Base-by-base conservation (phyloP, 768 basidiomycete genomes). In the Pisolithus orientalis region DNA sequence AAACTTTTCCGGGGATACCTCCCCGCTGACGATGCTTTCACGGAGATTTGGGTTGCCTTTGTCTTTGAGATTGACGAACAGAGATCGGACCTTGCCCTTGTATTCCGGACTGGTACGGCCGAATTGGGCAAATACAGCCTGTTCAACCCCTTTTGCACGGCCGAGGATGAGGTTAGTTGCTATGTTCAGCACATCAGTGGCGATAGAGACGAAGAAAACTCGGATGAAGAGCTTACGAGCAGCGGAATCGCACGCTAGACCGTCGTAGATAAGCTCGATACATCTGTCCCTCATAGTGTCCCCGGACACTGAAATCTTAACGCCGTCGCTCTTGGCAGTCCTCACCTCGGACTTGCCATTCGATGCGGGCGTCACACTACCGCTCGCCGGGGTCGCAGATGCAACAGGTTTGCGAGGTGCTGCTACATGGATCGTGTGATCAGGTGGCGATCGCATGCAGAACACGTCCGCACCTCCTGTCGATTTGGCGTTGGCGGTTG, bases 21-120 rank as follows among this genome's bases (percentile, higher is more conserved):
- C 85, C 1, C 95, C 95, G 39, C 84, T 80, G 32, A 95, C 87
- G 54, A 99, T 81, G 59, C 82, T 85, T 64, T 88, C 89, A 42
- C 94, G 78, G 51, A 99, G 66, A 28, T 78, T 77, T 14, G 94
- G 93, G 68, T 99, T 99, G 59, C 85, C 82, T 72, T 92, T 94
- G 69, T 95, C 94, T 69, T 96, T 97, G 60, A 99, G 76, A 68
- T 98, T 98, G 59, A 95, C 85, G 64, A 82, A 94, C 43, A 97
- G 69, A 27, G 85, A 85, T 28, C 96, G 84, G 55, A 98, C 89
- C 67, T 90, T 96, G 59, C 72, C 68, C 58, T 83, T 85, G 69
- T 93, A 93, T 3, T 61, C 66, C 11, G 72, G 63, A 0, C 69
- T 80, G 1, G 77, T 73, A 17, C 72, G 70, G 10, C 70, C 70